Evolutionary conservation across 1,139 yeast genomes (phyloP).

Genomic region (Pichia sorboxylosa): DNA sequence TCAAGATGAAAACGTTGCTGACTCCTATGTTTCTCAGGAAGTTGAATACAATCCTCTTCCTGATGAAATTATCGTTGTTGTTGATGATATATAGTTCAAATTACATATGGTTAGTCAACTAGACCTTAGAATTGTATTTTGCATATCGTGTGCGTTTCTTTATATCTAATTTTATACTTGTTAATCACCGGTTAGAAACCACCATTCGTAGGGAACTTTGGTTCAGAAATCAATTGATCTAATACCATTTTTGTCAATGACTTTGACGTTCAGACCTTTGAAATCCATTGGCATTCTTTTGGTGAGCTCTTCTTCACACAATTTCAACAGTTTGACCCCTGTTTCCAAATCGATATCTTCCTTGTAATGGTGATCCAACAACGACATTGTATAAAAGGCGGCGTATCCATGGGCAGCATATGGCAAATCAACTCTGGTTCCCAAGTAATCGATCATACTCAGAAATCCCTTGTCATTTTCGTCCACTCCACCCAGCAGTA

Average conservation of each 20-base stretch:
- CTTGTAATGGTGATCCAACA: conserved; percentile 83
- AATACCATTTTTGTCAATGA: conserved; percentile 65
- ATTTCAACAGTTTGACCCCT: conserved; percentile 62
- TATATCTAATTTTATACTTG: neutral
- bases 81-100: too few species aligned
- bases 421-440: conserved; percentile 82
- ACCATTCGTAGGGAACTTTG: neutral
- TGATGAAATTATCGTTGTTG: too few species aligned
- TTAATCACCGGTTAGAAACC: neutral
- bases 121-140: too few species aligned
- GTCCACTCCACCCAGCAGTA: conserved; percentile 79
- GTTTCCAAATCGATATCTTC: conserved; percentile 67
- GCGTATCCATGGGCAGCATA: conserved; percentile 98
- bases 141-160: too few species aligned
- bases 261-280: conserved; percentile 67
- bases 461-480: conserved; percentile 48
- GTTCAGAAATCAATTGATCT: conserved; percentile 33
- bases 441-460: conserved; percentile 89
- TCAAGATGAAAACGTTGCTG: too few species aligned
- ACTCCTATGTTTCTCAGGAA: too few species aligned
- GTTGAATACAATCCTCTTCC: too few species aligned
- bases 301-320: conserved; percentile 69
- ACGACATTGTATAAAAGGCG: conserved; percentile 81
- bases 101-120: too few species aligned
- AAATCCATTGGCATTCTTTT: conserved; percentile 92